Base-by-base conservation (phyloP, 2,329 filamentous ascomycete genomes). In the Zarea fungicola region DNA sequence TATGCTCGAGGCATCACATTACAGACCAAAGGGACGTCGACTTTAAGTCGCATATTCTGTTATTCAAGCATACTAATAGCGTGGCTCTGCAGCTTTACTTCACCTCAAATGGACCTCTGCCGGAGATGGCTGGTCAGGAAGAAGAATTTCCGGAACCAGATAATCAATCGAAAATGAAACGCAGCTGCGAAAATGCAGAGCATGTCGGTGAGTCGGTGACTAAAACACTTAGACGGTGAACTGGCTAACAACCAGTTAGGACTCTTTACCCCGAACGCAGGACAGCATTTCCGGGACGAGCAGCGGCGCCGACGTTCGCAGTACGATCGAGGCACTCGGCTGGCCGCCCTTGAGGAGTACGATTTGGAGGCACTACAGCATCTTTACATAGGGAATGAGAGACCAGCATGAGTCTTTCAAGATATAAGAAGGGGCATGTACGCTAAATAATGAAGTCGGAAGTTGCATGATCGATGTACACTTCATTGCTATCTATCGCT, bases 171-270 rank as follows among this genome's bases (percentile, higher is more conserved):
- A 96, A 96, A 71, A 85, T 93, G 75, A 86, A 89, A 68, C 80
- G 90, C 52, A 93, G 87, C 56, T 85, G 87, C 52, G 87, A 95
- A 63, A 95, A 93, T 63, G 89, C 89, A 2, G 85, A 89, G 62
- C 84, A 89, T 60, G 82, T 92, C 56, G 90, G 90, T 82, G 64
- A 65, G 84, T 75, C 48, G 29, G 14, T 40, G 21, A n/a, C 16
- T 7, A 43, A 32, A 57, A 37, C 21, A 8, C n/a, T 10, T 40
- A 10, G 28, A 25, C 34, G 7, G 29, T 5, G 9, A 26, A 4
- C 14, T 40, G 18, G 23, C 13, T 26, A 40, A 43, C 18, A 35
- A 18, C 5, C 9, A 16, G n/a, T 11, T 36, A 88, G 85, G 85
- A 0, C 77, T 95, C 0, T 95, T 90, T 64, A 88, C 89, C 3